Percentiles rank a stretch among this genome's conserved stretches.
Evolutionary conservation across 306 rosid species (phyloP).

Genomic region (Comarum palustre): DNA sequence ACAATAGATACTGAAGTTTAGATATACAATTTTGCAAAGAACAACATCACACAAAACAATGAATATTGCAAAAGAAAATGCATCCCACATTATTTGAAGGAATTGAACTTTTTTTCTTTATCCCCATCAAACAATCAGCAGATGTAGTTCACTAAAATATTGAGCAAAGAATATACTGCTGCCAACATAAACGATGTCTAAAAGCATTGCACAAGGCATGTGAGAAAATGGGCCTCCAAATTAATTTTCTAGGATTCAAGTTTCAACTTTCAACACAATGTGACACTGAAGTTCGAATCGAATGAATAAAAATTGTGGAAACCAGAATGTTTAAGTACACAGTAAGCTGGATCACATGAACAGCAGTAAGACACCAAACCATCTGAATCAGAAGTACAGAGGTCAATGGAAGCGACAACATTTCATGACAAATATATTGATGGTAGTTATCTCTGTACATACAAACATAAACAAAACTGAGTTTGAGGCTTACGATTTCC

Average conservation of each 20-base stretch:
- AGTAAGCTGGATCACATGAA: neutral
- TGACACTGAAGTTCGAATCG: neutral
- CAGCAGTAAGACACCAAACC: neutral
- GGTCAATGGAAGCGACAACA: neutral
- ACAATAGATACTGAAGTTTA: neutral
- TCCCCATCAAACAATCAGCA: neutral
- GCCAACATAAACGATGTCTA: neutral
- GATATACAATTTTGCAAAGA: neutral
- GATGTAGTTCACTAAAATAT: neutral
- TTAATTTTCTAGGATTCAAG: neutral
- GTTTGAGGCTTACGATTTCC: constrained; percentile 61
- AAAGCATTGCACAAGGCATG: neutral
- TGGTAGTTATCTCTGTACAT: neutral
- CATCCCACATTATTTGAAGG: neutral
- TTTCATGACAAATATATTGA: neutral
- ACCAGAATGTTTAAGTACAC: neutral
- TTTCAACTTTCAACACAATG: neutral
- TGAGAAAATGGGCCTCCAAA: neutral
- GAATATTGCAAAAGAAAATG: neutral
- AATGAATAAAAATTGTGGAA: neutral
- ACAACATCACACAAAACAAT: neutral
- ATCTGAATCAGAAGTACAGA: neutral
- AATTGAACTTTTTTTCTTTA: neutral
- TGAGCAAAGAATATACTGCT: neutral
- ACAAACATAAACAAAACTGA: neutral